Evolutionary conservation across 2,329 filamentous ascomycete genomes (phyloP).

Genomic region (Ceratocystis huliohia): DNA sequence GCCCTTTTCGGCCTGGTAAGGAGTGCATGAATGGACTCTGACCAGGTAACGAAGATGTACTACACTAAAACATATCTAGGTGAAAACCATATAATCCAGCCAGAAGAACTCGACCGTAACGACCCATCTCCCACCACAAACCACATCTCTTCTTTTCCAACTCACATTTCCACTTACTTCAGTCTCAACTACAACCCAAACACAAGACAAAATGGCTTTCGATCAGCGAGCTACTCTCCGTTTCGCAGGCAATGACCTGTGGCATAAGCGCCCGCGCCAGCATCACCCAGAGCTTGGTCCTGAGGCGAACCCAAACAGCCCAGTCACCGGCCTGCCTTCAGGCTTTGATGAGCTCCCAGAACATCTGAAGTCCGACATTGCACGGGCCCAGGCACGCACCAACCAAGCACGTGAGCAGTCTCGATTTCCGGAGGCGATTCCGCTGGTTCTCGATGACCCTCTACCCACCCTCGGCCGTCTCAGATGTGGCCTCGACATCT

Average conservation of each 20-base stretch:
- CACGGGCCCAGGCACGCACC: slow-evolving; percentile 1
- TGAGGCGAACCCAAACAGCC: not conserved
- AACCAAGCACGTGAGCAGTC: slow-evolving; percentile 1
- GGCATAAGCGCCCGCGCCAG: not conserved
- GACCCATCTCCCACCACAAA: no score
- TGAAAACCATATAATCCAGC: no score
- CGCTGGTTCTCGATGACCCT: slow-evolving; percentile 21
- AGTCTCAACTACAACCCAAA: no score
- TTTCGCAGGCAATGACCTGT: not conserved
- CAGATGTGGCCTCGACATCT: slow-evolving; percentile 30
- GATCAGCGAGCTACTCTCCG: not conserved
- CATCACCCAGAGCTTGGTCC: not conserved
- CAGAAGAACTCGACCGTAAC: no score
- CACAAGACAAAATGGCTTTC: no score
- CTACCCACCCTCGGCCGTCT: not conserved
- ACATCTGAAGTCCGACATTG: slow-evolving; percentile 11
- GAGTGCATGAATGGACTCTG: not conserved
- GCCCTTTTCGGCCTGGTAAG: no score
- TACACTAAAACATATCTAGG: not conserved
- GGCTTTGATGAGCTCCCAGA: slow-evolving; percentile 16
- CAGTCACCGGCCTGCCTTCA: slow-evolving; percentile 12
- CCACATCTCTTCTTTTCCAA: no score
- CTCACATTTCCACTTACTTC: no score
- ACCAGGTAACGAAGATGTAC: not conserved
- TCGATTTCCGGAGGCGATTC: slow-evolving; percentile 16